Conservation (phyloP, 1,139 yeast genomes). For the Yamadazyma membranifaciens region DNA sequence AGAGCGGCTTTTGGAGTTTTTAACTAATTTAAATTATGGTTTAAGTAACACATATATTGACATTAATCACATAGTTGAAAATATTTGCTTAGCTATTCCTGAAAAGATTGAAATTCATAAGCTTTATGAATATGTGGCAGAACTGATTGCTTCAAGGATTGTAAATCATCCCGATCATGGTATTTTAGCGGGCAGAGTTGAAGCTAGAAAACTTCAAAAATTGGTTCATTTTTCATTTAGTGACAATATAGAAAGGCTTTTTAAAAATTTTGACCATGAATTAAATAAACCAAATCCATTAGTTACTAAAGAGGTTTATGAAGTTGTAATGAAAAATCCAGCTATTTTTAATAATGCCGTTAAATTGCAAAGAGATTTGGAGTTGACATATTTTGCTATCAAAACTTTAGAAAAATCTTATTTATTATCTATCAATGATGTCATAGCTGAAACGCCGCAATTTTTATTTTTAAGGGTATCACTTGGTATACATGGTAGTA, state of each 20-base stretch:
- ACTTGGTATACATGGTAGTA: conserved; percentile 48
- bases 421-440: conserved; percentile 33
- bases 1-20: conserved; percentile 15
- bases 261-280: conserved; percentile 16
- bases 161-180: conserved; percentile 49
- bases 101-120: conserved; percentile 27
- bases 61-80: conserved; percentile 22
- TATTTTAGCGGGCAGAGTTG: conserved; percentile 46
- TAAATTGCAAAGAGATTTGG: conserved; percentile 36
- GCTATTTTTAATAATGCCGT: conserved; percentile 37
- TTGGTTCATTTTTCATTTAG: conserved; percentile 28
- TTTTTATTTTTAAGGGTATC: conserved; percentile 51
- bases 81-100: conserved; percentile 32
- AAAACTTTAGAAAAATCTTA: conserved; percentile 52
- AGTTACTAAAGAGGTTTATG: conserved; percentile 20
- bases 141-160: conserved; percentile 44
- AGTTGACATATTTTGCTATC: conserved; percentile 50
- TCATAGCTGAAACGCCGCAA: conserved; percentile 50
- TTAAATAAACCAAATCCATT: conserved; percentile 13
- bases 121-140: conserved; percentile 39
- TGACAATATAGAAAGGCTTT: conserved; percentile 29
- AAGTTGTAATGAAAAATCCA: conserved; percentile 30
- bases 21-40: conserved; percentile 17
- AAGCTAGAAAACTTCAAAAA: conserved; percentile 32
- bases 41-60: conserved; percentile 22